Evolutionary conservation across 352 stramenopile species (phyloP).

Genomic region (Pythium dissotocum): DNA sequence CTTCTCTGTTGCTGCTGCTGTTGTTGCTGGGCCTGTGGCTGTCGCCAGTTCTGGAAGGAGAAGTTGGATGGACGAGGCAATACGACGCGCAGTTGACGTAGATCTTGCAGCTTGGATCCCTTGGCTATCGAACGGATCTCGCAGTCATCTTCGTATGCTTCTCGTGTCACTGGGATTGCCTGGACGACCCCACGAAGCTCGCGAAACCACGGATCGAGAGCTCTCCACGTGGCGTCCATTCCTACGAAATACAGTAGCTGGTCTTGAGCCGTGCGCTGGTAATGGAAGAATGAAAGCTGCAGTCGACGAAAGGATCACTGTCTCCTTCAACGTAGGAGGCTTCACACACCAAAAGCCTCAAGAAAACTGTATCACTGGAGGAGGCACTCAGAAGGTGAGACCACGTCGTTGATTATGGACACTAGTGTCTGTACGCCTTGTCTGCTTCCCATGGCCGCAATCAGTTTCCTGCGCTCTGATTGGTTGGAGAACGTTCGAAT

Average conservation of each 20-base stretch:
- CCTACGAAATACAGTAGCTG: neutral
- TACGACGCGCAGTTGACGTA: constrained; percentile 10
- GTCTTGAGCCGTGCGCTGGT: neutral
- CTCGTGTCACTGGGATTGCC: neutral
- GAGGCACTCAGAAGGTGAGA: neutral
- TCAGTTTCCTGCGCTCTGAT: neutral
- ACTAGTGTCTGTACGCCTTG: neutral
- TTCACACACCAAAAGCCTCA: too few relatives aligned
- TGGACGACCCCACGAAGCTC: constrained; percentile 14
- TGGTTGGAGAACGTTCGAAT: neutral
- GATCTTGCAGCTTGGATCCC: neutral
- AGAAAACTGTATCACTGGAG: neutral
- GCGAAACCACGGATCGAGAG: constrained; percentile 20
- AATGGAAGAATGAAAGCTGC: neutral
- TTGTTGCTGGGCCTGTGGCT: neutral
- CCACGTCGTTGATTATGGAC: neutral
- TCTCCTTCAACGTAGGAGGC: neutral
- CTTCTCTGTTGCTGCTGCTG: neutral
- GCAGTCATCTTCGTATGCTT: neutral
- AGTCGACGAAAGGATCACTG: neutral
- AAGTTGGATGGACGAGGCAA: constrained; percentile 12
- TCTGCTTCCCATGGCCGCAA: neutral
- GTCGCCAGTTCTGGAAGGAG: neutral
- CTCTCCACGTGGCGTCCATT: constrained; percentile 13
- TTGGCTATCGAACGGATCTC: neutral